phyloP scores from a whole-genome alignment of 164 flowering plant genomes.

The Dillenia suffruticosa region DNA sequence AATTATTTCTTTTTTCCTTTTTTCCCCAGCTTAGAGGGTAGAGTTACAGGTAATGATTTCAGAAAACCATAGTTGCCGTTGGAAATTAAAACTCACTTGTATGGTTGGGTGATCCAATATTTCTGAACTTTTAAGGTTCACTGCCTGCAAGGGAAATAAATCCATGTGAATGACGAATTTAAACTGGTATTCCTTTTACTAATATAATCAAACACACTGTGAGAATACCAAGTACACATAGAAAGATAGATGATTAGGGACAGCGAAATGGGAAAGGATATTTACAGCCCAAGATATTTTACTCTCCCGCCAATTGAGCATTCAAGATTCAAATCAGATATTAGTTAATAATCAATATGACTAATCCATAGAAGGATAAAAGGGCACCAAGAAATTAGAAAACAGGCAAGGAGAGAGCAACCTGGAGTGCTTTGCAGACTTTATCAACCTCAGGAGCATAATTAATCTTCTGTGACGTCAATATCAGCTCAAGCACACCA shows the following conservation, averaged over 20 bases:
- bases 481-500: slow-evolving; percentile 91
- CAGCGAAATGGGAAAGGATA: too few species aligned
- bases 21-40: not conserved
- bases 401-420: slow-evolving; percentile 21
- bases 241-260: too few species aligned
- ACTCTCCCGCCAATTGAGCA: too few species aligned
- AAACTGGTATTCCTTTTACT: too few species aligned
- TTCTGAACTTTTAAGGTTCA: slow-evolving; percentile 87
- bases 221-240: too few species aligned
- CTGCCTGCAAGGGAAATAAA: slow-evolving; percentile 73
- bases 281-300: too few species aligned
- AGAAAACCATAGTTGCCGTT: not conserved
- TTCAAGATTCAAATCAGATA: too few species aligned
- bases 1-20: too few species aligned
- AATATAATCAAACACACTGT: too few species aligned
- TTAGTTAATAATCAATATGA: too few species aligned
- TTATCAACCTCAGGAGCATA: slow-evolving; percentile 94
- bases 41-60: not conserved
- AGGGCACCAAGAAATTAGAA: not conserved
- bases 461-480: slow-evolving; percentile 84
- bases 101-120: slow-evolving; percentile 63
- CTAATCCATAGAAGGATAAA: too few species aligned
- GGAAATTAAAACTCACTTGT: slow-evolving; percentile 43
- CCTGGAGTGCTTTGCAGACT: slow-evolving; percentile 99
- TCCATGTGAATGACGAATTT: slow-evolving; percentile 9